A percentile compares a stretch with the other conserved stretches of the same genome.
Evolutionary conservation across 345 rosid species (phyloP).

Genomic region (Microcos paniculata): DNA sequence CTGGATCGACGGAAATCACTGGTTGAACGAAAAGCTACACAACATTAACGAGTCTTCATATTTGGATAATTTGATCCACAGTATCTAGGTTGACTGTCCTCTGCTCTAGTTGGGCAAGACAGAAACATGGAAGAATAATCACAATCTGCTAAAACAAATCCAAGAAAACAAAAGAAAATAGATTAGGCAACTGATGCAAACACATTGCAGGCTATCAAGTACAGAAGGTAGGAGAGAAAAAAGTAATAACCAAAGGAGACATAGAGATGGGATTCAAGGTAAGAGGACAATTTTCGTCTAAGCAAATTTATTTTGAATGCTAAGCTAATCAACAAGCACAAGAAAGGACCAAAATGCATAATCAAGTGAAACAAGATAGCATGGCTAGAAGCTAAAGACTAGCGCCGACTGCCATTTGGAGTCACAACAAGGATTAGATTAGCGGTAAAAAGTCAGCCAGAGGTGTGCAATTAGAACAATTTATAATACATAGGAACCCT

Average conservation of each 20-base stretch:
- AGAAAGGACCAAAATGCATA: background rate
- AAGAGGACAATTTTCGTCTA: background rate
- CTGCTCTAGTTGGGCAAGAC: background rate
- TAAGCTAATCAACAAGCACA: background rate
- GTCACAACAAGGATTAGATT: no score
- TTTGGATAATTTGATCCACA: background rate
- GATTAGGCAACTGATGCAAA: background rate
- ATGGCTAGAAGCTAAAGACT: background rate
- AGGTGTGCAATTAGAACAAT: background rate
- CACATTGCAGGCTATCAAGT: background rate
- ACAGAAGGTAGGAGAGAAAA: background rate
- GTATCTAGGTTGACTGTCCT: background rate
- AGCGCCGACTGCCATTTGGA: background rate
- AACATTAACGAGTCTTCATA: background rate
- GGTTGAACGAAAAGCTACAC: background rate
- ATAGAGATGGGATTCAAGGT: background rate
- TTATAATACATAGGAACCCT: background rate
- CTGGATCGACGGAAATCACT: background rate
- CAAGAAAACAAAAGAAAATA: background rate
- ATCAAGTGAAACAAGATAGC: background rate
- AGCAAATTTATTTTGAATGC: background rate
- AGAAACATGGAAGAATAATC: constrained; percentile 8
- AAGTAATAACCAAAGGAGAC: background rate
- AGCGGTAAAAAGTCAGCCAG: background rate
- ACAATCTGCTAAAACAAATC: constrained; percentile 14